Conservation (phyloP, 2,329 filamentous ascomycete genomes). For the Monosporascus sp. region DNA sequence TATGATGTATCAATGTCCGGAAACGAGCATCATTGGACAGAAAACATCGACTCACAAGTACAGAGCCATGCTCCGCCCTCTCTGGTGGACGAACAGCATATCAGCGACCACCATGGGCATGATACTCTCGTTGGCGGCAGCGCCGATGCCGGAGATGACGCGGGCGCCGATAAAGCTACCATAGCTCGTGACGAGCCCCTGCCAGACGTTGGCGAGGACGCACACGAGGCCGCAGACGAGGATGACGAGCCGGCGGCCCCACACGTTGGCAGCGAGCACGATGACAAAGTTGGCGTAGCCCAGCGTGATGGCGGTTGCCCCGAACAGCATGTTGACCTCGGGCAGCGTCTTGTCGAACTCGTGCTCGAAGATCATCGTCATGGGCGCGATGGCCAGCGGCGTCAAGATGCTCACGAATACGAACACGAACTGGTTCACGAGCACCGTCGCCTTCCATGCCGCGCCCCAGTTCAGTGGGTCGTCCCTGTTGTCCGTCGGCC, state of each 20-base stretch:
- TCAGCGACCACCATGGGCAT: constrained; percentile 31
- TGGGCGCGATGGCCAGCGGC: constrained; percentile 29
- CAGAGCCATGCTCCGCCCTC: constrained; percentile 22
- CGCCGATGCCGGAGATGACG: constrained; percentile 26
- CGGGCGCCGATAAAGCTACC: constrained; percentile 26
- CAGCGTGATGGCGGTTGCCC: constrained; percentile 26
- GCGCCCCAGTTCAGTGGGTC: constrained; percentile 29
- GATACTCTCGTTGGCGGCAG: constrained; percentile 28
- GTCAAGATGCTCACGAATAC: constrained; percentile 31
- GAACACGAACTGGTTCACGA: constrained; percentile 29
- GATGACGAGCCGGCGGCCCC: constrained; percentile 28
- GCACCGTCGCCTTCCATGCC: constrained; percentile 25
- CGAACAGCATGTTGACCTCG: constrained; percentile 30
- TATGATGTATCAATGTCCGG: neutral
- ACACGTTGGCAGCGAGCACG: constrained; percentile 26
- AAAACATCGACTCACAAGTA: constrained; percentile 18
- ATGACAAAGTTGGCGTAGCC: constrained; percentile 31
- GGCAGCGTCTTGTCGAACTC: constrained; percentile 28
- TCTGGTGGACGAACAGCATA: constrained; percentile 25
- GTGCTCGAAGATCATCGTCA: constrained; percentile 29
- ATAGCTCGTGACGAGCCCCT: constrained; percentile 24
- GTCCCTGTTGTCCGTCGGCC: constrained; percentile 15
- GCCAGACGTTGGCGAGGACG: constrained; percentile 27
- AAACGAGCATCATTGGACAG: neutral
- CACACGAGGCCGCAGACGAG: constrained; percentile 26